Percentiles rank a stretch among this genome's conserved stretches.
Conservation (phyloP, 768 basidiomycete species). For the Leccinum ochraceum region DNA sequence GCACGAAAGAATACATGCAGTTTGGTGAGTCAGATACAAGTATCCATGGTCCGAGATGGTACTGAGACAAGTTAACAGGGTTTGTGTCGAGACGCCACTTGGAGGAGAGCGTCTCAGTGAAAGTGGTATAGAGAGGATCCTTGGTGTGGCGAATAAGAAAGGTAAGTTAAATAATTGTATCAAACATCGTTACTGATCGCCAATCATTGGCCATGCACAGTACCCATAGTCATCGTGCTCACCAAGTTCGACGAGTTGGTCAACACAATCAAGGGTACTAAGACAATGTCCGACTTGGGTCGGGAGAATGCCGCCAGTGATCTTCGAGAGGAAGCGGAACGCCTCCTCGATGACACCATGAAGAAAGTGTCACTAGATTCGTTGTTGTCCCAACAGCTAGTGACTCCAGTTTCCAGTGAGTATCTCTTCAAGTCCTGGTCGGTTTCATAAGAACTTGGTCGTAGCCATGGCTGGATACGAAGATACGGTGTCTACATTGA, state of each 20-base stretch:
- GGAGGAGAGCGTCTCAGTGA: conserved; percentile 9
- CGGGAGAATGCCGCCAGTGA: neutral
- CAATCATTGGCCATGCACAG: neutral
- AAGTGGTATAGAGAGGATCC: conserved; percentile 11
- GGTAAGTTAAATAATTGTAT: neutral
- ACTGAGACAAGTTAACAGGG: neutral
- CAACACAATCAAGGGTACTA: neutral
- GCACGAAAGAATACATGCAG: conserved; percentile 1
- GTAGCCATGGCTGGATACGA: conserved; percentile 1
- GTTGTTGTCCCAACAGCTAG: conserved; percentile 3
- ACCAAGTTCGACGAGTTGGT: conserved; percentile 11
- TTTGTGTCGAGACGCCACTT: conserved; percentile 9
- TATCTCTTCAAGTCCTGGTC: neutral
- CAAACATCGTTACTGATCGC: neutral
- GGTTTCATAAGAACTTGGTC: neutral
- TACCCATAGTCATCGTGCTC: conserved; percentile 7
- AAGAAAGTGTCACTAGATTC: conserved; percentile 9
- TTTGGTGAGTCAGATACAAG: neutral
- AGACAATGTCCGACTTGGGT: too few species aligned
- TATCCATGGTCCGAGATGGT: neutral
- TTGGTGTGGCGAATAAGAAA: conserved; percentile 8
- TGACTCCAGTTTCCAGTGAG: conserved; percentile 8
- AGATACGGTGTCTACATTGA: conserved; percentile 4
- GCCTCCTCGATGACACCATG: neutral
- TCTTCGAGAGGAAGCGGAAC: neutral